Conservation (phyloP, 108 stramenopile genomes). For the Aureococcus anophagefferens region DNA sequence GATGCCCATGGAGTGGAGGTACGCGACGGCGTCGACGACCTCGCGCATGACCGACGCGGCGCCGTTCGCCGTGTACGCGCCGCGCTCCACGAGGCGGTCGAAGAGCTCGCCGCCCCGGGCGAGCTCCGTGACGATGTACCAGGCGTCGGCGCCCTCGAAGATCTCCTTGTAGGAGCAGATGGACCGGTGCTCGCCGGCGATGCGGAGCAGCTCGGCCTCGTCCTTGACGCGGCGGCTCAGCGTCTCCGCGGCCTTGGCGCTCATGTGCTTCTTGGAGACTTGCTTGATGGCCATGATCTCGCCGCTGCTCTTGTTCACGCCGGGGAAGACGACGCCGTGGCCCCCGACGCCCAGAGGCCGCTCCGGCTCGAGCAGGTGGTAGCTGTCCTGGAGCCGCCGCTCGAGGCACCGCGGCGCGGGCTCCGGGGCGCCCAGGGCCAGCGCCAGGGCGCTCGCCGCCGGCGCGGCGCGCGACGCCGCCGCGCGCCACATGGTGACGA, state of each 20-base stretch:
- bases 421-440: too few species aligned
- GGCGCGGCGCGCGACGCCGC: too few species aligned
- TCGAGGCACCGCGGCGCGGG: background rate
- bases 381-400: background rate
- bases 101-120: background rate
- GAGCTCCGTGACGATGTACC: background rate
- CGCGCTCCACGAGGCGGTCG: background rate
- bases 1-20: conserved; percentile 11
- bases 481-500: too few species aligned
- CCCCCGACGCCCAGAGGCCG: background rate
- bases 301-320: background rate
- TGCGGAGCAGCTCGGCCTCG: background rate
- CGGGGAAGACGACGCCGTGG: conserved; percentile 1
- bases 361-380: background rate
- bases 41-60: background rate
- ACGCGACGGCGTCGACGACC: background rate
- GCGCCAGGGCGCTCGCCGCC: too few species aligned
- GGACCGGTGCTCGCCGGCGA: background rate
- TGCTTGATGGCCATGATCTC: background rate
- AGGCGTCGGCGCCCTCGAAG: background rate
- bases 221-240: too few species aligned
- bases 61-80: background rate
- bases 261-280: background rate
- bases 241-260: too few species aligned
- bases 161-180: background rate